Evolutionary conservation across 768 basidiomycete genomes (phyloP).

Genomic region (Leccinum imitatum): DNA sequence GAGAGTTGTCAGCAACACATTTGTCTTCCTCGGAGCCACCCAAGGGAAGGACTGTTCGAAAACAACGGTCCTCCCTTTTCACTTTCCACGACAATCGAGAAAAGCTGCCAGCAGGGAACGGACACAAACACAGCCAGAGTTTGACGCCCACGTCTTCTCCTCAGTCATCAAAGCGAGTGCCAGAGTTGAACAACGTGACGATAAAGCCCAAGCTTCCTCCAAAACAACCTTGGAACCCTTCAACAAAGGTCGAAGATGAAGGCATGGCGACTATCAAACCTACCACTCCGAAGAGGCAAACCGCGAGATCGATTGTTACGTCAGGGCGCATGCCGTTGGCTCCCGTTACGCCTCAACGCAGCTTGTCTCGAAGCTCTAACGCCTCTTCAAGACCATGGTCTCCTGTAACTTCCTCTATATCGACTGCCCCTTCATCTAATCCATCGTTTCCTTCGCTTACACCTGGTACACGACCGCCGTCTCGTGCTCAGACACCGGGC

Average conservation of each 20-base stretch:
- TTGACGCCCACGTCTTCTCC: conserved; percentile 72
- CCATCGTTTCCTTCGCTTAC: conserved; percentile 30
- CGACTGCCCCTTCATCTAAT: conserved; percentile 58
- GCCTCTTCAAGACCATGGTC: conserved; percentile 81
- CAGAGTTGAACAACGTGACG: conserved; percentile 40
- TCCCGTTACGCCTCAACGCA: conserved; percentile 55
- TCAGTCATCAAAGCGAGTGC: conserved; percentile 31
- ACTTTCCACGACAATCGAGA: conserved; percentile 43
- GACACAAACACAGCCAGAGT: conserved; percentile 70
- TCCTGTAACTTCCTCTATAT: conserved; percentile 67
- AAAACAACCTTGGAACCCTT: conserved; percentile 76
- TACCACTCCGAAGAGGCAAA: conserved; percentile 48
- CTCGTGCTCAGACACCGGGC: conserved; percentile 60
- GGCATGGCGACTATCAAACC: conserved; percentile 47
- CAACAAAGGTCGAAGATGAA: conserved; percentile 68
- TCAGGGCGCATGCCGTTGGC: conserved; percentile 45
- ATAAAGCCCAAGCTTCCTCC: conserved; percentile 36
- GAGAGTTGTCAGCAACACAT: conserved; percentile 37
- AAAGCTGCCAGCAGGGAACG: conserved; percentile 54
- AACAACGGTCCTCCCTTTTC: conserved; percentile 67
- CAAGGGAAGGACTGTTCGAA: conserved; percentile 38
- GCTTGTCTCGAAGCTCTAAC: conserved; percentile 72
- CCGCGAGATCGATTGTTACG: conserved; percentile 46
- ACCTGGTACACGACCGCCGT: conserved; percentile 40
- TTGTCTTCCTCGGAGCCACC: conserved; percentile 56